Evolutionary conservation across 2,329 filamentous ascomycete genomes (phyloP).

Genomic region (Onygena corvina): DNA sequence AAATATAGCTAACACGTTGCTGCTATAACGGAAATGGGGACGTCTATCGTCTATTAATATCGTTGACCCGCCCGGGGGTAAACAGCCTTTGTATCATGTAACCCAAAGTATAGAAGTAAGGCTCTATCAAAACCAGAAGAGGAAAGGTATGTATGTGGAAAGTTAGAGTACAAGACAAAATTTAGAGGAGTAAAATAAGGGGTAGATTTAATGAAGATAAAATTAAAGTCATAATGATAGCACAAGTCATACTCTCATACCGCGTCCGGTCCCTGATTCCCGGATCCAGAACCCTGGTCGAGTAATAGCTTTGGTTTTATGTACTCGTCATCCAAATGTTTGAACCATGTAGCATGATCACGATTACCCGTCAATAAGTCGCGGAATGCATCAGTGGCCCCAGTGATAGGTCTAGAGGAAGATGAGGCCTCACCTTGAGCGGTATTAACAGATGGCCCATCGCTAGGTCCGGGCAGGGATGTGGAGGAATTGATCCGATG

Average conservation of each 20-base stretch:
- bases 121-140: neutral
- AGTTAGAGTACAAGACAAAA: constrained; percentile 2
- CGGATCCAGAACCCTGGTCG: constrained; percentile 45
- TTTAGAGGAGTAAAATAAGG: too few species aligned
- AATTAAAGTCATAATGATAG: neutral
- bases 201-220: neutral
- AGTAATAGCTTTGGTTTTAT: constrained; percentile 85
- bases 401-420: constrained; percentile 36
- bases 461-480: neutral
- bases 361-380: constrained; percentile 69
- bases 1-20: too few species aligned
- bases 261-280: constrained; percentile 31
- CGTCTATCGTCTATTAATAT: too few species aligned
- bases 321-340: constrained; percentile 86
- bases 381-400: constrained; percentile 62
- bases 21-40: too few species aligned
- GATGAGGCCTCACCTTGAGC: constrained; percentile 8
- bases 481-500: neutral
- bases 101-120: neutral
- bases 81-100: neutral
- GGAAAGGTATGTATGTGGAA: neutral
- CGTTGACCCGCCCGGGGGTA: neutral
- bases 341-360: constrained; percentile 81
- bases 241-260: constrained; percentile 19
- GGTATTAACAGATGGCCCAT: constrained; percentile 8